phyloP scores from a whole-genome alignment of 2,329 filamentous ascomycete genomes.

The Stenocarpella maydis region DNA sequence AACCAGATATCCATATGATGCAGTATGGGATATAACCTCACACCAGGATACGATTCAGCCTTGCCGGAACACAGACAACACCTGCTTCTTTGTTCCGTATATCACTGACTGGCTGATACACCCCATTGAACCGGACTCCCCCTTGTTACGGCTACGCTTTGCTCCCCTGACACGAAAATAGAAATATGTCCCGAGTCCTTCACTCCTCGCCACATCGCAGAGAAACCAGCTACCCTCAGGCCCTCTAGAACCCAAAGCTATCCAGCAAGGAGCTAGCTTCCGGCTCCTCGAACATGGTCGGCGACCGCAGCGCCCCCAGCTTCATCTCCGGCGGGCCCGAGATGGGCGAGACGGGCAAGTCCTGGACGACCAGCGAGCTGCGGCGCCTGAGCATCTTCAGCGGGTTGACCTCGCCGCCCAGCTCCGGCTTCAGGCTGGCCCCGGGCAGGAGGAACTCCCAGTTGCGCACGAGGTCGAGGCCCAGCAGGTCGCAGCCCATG shows the following conservation, averaged over 20 bases:
- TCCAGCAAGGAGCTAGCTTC: conserved; percentile 88
- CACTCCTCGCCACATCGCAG: neutral
- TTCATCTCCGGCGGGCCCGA: conserved; percentile 36
- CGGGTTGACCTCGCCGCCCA: conserved; percentile 66
- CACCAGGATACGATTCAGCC: neutral
- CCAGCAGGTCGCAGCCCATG: conserved; percentile 93
- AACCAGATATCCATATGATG: neutral
- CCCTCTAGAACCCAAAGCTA: conserved; percentile 84
- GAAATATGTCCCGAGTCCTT: neutral
- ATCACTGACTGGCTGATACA: neutral
- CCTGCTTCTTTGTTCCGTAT: neutral
- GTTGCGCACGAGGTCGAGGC: conserved; percentile 82
- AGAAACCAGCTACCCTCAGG: neutral
- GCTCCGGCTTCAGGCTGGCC: conserved; percentile 42
- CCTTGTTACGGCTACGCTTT: neutral
- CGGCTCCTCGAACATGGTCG: conserved; percentile 91
- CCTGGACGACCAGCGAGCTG: conserved; percentile 82
- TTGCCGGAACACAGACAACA: neutral
- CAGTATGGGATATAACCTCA: neutral
- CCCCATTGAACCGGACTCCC: neutral
- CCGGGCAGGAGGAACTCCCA: conserved; percentile 79
- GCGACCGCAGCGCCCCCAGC: conserved; percentile 60
- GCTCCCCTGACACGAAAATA: neutral
- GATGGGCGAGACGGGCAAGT: conserved; percentile 61
- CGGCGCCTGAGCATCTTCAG: conserved; percentile 73